A percentile compares a stretch with the other conserved stretches of the same genome.
phyloP scores from a whole-genome alignment of 2,329 filamentous ascomycete genomes.

The Colletotrichum somersetense region DNA sequence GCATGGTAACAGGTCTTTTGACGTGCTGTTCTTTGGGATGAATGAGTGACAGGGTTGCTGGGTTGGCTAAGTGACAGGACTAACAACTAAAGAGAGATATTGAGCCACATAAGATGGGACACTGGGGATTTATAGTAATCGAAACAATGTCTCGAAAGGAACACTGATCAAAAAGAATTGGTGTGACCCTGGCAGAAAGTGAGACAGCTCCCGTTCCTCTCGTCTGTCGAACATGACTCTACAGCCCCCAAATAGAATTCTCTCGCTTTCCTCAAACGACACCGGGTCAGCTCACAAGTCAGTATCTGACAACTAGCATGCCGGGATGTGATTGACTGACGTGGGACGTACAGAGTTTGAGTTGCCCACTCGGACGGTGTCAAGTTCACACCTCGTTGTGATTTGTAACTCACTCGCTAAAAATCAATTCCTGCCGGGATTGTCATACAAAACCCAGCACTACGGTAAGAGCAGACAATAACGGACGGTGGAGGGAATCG shows the following conservation, averaged over 20 bases:
- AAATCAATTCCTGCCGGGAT: constrained; percentile 23
- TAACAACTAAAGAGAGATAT: background rate
- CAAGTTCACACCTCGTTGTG: constrained; percentile 19
- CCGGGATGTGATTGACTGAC: constrained; percentile 19
- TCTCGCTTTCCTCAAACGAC: constrained; percentile 14
- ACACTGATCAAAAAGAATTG: constrained; percentile 20
- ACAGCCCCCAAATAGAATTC: constrained; percentile 5
- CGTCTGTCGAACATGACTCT: constrained; percentile 24
- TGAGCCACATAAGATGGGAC: background rate
- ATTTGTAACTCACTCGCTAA: constrained; percentile 19
- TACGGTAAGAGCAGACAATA: background rate
- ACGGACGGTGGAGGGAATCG: background rate
- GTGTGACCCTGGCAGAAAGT: constrained; percentile 5
- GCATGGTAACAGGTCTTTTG: constrained; percentile 17
- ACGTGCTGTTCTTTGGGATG: background rate
- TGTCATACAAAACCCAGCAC: background rate
- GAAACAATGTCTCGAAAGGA: constrained; percentile 14
- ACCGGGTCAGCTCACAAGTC: background rate
- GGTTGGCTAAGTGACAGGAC: background rate
- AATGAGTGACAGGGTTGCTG: constrained; percentile 5
- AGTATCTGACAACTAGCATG: background rate
- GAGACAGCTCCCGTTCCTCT: constrained; percentile 12
- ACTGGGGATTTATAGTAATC: background rate
- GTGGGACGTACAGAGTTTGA: constrained; percentile 8
- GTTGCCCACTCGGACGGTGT: constrained; percentile 6